Evolutionary conservation across 2,329 filamentous ascomycete genomes (phyloP), one percentile per base, ranked within the genome.

Genomic region (Tolypocladium tundrense): DNA sequence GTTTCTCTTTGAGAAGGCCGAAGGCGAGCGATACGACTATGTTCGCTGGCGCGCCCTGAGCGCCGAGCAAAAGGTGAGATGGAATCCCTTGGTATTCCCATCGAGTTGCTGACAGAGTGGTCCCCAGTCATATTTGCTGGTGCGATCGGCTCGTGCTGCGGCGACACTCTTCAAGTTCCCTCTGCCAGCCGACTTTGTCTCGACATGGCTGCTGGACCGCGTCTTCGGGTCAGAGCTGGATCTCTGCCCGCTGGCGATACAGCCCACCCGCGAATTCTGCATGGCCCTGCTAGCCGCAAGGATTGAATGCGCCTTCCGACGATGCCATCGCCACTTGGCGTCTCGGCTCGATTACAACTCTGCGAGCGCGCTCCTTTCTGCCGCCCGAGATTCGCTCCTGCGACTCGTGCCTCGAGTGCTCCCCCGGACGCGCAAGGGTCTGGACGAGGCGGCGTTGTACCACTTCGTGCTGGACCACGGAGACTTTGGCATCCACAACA

Each of bases 401-500:
- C 63, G 60, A 13, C 57, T 67, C 3, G 63, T 70, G 56, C 67
- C 66, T 6, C 57, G 55, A 14, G 58, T 66, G 4, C 58, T 67
- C 2, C 65, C 66, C 4, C 39, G 45, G 10, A 24, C 10, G 16
- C 10, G 21, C 21, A 45, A 48, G 14, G 41, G 50, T 4, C 19
- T 39, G 19, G 48, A 53, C 13, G 50, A 65, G 4, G 42, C 27
- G 11, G 39, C 39, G 4, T 53, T 69, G 9, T 70, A 70, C 58
- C 67, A 64, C 24, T 61, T 69, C n/a, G 69, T 71, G 55, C 64
- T 72, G 27, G 66, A 72, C 4, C 68, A 72, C 53, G 68, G 68
- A 16, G 68, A 71, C 59, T 71, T 68, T 60, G 69, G 69, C 45
- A 66, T 69, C 48, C 67, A 71, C 57, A 71, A 70, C 53, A 68